Evolutionary conservation across 2,329 filamentous ascomycete species (phyloP), one percentile per base, ranked within the genome.

Genomic region (Alternaria burnsii): DNA sequence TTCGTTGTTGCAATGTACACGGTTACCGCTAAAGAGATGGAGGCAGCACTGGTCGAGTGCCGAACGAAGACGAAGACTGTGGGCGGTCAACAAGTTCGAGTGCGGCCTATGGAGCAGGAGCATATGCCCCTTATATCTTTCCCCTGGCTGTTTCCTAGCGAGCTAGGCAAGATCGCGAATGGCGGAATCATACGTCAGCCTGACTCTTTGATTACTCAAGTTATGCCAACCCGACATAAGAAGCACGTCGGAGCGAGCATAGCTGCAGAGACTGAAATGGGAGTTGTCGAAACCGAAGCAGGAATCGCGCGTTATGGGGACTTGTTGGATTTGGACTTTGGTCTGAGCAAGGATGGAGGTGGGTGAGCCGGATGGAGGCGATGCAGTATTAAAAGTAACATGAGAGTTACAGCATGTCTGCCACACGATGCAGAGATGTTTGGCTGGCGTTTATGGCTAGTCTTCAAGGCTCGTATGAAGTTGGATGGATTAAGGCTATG

Each of bases 1-100:
- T 91, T 97, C 70, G 88, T 94, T 8, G 89, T 91, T 1, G 94
- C 93, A 46, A 95, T 97, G 88, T 99, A 99, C 78, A 87, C 83
- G 20, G 87, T 96, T 26, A 97, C 94, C 0, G 87, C 89, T 38
- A 83, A 89, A 53, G 89, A 97, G 72, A 84, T 91, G 32, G 82
- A 84, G 16, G 80, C 83, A 28, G 89, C 89, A 0, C 76, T 90
- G 5, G 77, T 81, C 20, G 85, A 88, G 67, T 81, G 81, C 36
- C 75, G 76, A 2, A 58, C 75, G n/a, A 79, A 69, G 1, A 42
- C 20, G 18, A 79, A 77, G 62, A 70, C 77, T 3, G 78, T 78
- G 7, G 82, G 76, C 16, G 81, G 79, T 2, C 65, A 72, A 30
- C 68, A 72, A n/a, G 70, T 81, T 7, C 78, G 77, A 5, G 41